Base-by-base conservation (phyloP, 1,139 yeast species). In the Kodamaea sp. region DNA sequence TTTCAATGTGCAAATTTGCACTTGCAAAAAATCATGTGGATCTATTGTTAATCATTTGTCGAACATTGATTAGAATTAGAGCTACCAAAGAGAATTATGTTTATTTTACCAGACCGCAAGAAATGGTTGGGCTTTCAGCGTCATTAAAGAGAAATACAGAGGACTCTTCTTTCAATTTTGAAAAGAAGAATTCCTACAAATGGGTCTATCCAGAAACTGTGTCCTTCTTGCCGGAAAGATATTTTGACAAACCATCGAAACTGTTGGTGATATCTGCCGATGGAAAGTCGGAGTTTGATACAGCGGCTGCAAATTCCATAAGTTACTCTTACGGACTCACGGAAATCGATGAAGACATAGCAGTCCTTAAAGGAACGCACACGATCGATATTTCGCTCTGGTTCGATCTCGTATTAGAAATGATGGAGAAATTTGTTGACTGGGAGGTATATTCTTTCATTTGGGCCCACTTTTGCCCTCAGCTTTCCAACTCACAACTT, bases 391-490 rank as follows among this genome's bases (percentile, higher is more conserved):
- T 80, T 13, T 55, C 71, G 4, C 49, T 55, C 12, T 80, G 88
- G 84, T 57, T 83, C 7, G 55, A 66, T 2, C 46, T 78, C 10
- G 76, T 81, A 2, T 55, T 75, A 12, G 59, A 63, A 10, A 64
- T 83, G 0, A 55, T 83, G 49, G 72, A 70, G n/a, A 62, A 66
- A 10, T 83, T 81, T 26, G 64, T 75, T 15, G 72, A 76, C 38
- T 85, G 92, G 90, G 92, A 83, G 41, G 57, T 80, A 1, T 86
- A 80, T 51, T 78, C 89, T 0, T 83, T 70, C 49, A 58, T 80
- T 1, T 66, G 85, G 69, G 78, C 84, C 0, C 89, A 83, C 55
- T 69, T 84, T 38, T 80, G 88, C 46, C 75, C 86, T 0, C 96
- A 87, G 51, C 53, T 88, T 22, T 68, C 89, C 3, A 83, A 83